Conservation (phyloP, 148 eudicot species). For the Silene latifolia region DNA sequence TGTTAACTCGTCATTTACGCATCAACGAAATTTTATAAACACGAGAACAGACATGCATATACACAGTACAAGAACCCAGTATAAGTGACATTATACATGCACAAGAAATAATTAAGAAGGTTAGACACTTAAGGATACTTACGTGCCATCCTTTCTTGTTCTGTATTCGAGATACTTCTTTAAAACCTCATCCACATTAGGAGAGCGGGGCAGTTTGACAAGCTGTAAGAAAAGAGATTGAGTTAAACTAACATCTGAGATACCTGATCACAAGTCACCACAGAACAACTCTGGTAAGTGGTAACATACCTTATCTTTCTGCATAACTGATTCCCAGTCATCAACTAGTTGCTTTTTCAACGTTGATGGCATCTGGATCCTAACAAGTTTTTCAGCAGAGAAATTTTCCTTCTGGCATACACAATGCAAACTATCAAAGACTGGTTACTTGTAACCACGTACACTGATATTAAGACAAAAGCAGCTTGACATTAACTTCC, state of each 20-base stretch:
- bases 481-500: not conserved
- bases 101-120: not conserved
- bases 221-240: slow-evolving; percentile 53
- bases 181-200: slow-evolving; percentile 76
- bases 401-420: slow-evolving; percentile 59
- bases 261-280: slow-evolving; percentile 8
- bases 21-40: not conserved
- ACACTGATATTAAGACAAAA: not conserved
- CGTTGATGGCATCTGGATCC: slow-evolving; percentile 77
- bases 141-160: slow-evolving; percentile 83
- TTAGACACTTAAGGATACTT: slow-evolving; percentile 34
- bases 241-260: not conserved
- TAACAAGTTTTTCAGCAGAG: slow-evolving; percentile 62
- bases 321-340: slow-evolving; percentile 77
- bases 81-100: slow-evolving; percentile 8
- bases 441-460: not conserved
- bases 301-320: slow-evolving; percentile 76
- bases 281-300: not conserved
- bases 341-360: slow-evolving; percentile 85
- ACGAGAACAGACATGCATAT: not conserved
- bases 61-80: not conserved
- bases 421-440: slow-evolving; percentile 19
- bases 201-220: slow-evolving; percentile 85
- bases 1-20: not conserved
- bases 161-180: slow-evolving; percentile 79